Conservation (phyloP, 1,284 basidiomycete genomes). For the Irpex sp. region DNA sequence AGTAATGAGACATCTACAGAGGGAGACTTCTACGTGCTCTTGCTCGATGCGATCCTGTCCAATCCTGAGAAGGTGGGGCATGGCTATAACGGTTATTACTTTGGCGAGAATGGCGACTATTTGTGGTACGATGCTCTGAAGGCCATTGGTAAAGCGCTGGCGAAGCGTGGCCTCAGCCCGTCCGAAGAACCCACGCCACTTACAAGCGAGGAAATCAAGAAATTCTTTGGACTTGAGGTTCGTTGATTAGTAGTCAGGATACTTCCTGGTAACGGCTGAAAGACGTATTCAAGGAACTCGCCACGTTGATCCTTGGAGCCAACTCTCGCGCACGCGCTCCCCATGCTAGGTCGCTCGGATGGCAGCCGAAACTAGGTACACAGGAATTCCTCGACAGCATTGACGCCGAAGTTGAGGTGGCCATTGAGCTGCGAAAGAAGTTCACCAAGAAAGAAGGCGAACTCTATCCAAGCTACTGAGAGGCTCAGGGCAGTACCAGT, state of each 20-base stretch:
- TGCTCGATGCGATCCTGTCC: conserved; percentile 18
- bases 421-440: too few species aligned
- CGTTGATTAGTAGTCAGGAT: too few species aligned
- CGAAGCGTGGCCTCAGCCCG: conserved; percentile 23
- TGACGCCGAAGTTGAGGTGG: neutral
- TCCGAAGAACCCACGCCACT: conserved; percentile 26
- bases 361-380: conserved; percentile 25
- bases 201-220: conserved; percentile 27
- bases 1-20: conserved; percentile 9
- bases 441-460: too few species aligned
- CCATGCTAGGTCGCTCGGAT: conserved; percentile 37
- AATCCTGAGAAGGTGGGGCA: conserved; percentile 25
- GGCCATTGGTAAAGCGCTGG: conserved; percentile 23
- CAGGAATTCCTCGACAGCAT: neutral
- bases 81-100: conserved; percentile 43
- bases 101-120: conserved; percentile 44
- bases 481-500: too few species aligned
- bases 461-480: too few species aligned
- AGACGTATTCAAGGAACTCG: neutral
- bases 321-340: conserved; percentile 37
- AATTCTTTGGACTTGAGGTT: conserved; percentile 12
- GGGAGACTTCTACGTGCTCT: conserved; percentile 17
- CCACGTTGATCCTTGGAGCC: conserved; percentile 22
- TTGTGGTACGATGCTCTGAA: conserved; percentile 23
- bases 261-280: too few species aligned